phyloP scores from a whole-genome alignment of 495 filamentous ascomycete species.

The Aspergillus avenaceus region DNA sequence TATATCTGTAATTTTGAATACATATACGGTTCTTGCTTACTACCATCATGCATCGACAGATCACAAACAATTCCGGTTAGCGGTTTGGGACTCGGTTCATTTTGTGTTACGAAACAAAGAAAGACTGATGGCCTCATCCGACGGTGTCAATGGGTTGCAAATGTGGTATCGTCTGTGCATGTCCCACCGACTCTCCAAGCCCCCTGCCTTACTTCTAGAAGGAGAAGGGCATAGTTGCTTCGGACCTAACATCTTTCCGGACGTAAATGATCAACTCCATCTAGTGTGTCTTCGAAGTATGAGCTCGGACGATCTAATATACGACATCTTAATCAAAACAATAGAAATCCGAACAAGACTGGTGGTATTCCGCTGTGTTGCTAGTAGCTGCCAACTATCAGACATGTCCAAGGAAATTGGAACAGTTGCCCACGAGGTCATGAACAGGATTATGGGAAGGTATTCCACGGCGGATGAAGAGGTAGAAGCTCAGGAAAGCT shows the following conservation, averaged over 20 bases:
- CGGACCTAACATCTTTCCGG: slow-evolving; percentile 10
- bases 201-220: slow-evolving; percentile 13
- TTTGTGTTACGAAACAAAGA: slow-evolving; percentile 6
- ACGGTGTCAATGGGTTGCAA: slow-evolving; percentile 6
- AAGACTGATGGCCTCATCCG: neutral
- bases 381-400: neutral
- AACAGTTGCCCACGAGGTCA: slow-evolving; percentile 1
- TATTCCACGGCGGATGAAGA: neutral
- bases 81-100: slow-evolving; percentile 9
- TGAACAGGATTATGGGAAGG: slow-evolving; percentile 7
- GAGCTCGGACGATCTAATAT: slow-evolving; percentile 14
- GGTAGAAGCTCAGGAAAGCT: slow-evolving; percentile 8
- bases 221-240: slow-evolving; percentile 12
- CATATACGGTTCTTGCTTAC: slow-evolving; percentile 9
- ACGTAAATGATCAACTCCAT: slow-evolving; percentile 11
- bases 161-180: slow-evolving; percentile 18
- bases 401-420: slow-evolving; percentile 10
- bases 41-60: slow-evolving; percentile 17
- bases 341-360: slow-evolving; percentile 10
- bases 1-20: neutral
- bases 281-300: slow-evolving; percentile 11
- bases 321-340: slow-evolving; percentile 16
- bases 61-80: slow-evolving; percentile 10
- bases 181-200: slow-evolving; percentile 13
- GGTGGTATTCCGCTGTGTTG: slow-evolving; percentile 12